Evolutionary conservation across 257 asterid species (phyloP).

Genomic region (Orobanche coerulescens): DNA sequence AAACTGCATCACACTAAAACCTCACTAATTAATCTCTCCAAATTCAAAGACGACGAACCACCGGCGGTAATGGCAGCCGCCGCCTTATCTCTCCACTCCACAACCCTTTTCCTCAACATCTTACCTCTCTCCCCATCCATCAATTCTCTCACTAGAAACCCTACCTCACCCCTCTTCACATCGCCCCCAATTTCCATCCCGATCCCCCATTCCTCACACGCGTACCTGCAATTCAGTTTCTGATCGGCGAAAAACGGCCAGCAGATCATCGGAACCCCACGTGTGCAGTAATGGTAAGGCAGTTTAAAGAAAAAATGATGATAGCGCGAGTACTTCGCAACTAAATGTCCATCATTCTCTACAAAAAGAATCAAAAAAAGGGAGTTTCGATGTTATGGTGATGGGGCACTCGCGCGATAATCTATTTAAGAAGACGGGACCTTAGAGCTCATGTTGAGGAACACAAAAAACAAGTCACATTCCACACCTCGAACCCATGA

Average conservation of each 20-base stretch:
- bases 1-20: not conserved
- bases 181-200: constrained; percentile 22
- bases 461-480: too few species aligned
- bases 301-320: too few species aligned
- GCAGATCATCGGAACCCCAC: constrained; percentile 16
- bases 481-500: too few species aligned
- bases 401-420: too few species aligned
- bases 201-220: constrained; percentile 12
- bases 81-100: constrained; percentile 19
- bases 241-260: constrained; percentile 17
- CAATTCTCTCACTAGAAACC: constrained; percentile 19
- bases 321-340: too few species aligned
- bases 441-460: too few species aligned
- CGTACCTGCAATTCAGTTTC: constrained; percentile 9
- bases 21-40: constrained; percentile 1
- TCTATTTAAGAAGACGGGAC: too few species aligned
- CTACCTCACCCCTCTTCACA: constrained; percentile 28
- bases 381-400: too few species aligned
- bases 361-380: too few species aligned
- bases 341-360: too few species aligned
- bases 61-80: too few species aligned
- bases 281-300: too few species aligned
- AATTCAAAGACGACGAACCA: constrained; percentile 15
- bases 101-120: constrained; percentile 20
- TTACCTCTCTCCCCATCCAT: constrained; percentile 30